These are phyloP conservation scores for Francoa sonchifolia DNA, from an alignment of 441 rosid species.

Conservation along the genomic window DNA sequence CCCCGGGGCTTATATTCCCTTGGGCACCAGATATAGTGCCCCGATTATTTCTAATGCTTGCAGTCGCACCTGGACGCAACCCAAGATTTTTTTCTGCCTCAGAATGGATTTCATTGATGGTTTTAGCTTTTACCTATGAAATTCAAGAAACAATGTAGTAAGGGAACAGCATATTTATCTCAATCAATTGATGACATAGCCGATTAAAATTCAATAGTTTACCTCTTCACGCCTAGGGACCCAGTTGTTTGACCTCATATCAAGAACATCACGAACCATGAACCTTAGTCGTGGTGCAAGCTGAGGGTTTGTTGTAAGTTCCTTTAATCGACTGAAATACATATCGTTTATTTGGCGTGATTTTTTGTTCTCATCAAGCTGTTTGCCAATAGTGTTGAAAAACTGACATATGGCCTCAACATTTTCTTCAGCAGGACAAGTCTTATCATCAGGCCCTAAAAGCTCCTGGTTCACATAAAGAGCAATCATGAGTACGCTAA, in stretches of 20 bases:
- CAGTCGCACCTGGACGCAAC: conserved; percentile 80
- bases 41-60: conserved; percentile 59
- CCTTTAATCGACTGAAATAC: conserved; percentile 19
- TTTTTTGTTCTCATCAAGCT: conserved; percentile 22
- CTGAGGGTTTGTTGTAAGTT: conserved; percentile 13
- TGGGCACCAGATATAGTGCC: conserved; percentile 33
- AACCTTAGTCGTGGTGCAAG: conserved; percentile 20
- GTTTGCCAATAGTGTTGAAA: conserved; percentile 22
- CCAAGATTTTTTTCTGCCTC: conserved; percentile 88
- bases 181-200: too few relatives aligned
- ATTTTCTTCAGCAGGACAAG: conserved; percentile 27
- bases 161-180: too few relatives aligned
- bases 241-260: conserved; percentile 34
- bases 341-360: conserved; percentile 17
- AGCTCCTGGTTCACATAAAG: conserved; percentile 22
- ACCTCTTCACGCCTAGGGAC: conserved; percentile 48
- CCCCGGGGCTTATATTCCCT: conserved; percentile 35
- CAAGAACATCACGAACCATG: conserved; percentile 25
- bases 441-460: conserved; percentile 17
- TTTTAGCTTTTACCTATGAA: conserved; percentile 76
- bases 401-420: conserved; percentile 26
- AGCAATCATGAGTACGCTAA: too few relatives aligned
- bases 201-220: too few relatives aligned
- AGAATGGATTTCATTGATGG: conserved; percentile 76
- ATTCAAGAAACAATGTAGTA: conserved; percentile 1